Conservation (phyloP, 495 filamentous ascomycete genomes). For the Aspergillus olivimuriae region DNA sequence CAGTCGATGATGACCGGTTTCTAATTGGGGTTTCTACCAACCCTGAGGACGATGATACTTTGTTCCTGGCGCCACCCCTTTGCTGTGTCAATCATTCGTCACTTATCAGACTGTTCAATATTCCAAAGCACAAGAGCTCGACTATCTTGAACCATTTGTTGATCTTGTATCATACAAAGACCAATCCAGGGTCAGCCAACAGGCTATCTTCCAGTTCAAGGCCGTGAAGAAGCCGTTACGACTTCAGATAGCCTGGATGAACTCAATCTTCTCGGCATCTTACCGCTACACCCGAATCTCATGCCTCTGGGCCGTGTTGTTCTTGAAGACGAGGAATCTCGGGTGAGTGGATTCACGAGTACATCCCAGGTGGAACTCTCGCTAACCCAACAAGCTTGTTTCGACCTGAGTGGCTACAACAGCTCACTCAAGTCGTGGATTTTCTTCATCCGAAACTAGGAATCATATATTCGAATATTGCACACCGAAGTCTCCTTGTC, state of each 20-base stretch:
- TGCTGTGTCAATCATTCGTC: background rate
- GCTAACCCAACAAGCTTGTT: background rate
- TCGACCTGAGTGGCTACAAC: background rate
- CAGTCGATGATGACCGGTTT: background rate
- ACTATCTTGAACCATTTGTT: background rate
- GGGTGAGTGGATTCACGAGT: background rate
- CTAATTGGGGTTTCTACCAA: background rate
- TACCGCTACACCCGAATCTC: background rate
- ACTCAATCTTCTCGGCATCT: background rate
- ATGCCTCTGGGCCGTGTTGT: background rate
- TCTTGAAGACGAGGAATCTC: background rate
- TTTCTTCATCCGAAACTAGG: background rate
- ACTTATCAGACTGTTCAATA: background rate
- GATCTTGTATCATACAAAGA: background rate
- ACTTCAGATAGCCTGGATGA: background rate
- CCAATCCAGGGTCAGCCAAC: background rate
- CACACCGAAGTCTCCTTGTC: background rate
- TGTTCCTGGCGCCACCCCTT: background rate
- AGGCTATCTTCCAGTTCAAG: background rate
- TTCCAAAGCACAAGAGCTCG: background rate
- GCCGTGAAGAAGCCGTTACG: background rate
- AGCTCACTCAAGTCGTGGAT: background rate
- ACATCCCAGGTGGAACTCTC: background rate
- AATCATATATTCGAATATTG: background rate
- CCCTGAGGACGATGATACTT: conserved; percentile 1